A percentile compares a stretch with the other conserved stretches of the same genome.
These are phyloP conservation scores for Pyrus hybrid DNA, from an alignment of 331 rosid species.

Conservation along the genomic window DNA sequence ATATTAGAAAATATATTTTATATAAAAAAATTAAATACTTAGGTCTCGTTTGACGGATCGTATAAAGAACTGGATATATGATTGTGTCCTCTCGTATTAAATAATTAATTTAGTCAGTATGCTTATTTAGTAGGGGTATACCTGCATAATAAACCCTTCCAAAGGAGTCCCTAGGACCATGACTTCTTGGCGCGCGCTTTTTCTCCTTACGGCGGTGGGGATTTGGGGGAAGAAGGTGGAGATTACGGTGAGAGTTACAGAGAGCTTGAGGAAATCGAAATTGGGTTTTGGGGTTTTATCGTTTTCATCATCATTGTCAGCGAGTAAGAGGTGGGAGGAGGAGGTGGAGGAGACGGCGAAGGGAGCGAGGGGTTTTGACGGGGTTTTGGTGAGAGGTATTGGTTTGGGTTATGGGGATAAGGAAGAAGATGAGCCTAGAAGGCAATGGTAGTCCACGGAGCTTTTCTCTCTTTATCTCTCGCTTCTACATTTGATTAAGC, in stretches of 20 bases:
- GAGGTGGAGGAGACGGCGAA: constrained; percentile 28
- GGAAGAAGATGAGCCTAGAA: constrained; percentile 18
- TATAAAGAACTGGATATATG: too few species aligned
- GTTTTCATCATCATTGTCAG: constrained; percentile 18
- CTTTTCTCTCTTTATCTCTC: neutral
- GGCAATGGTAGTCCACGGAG: constrained; percentile 50
- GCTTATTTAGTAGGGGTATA: too few species aligned
- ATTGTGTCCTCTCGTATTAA: too few species aligned
- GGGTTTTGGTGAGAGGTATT: neutral
- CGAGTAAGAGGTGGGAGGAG: constrained; percentile 15
- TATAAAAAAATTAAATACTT: too few species aligned
- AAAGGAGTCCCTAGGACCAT: constrained; percentile 62
- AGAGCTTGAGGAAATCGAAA: constrained; percentile 46
- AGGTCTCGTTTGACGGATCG: too few species aligned
- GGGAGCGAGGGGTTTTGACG: constrained; percentile 1
- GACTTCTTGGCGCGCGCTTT: constrained; percentile 46
- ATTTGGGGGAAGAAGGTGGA: constrained; percentile 55
- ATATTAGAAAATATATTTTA: too few species aligned
- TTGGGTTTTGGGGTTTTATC: constrained; percentile 14
- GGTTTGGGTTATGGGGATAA: constrained; percentile 20
- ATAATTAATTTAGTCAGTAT: too few species aligned
- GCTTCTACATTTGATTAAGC: constrained; percentile 9
- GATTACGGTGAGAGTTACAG: constrained; percentile 66
- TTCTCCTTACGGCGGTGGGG: constrained; percentile 37
- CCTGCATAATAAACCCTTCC: too few species aligned